phyloP scores from a whole-genome alignment of 179 eudicot species.

The Drosera spatulata region DNA sequence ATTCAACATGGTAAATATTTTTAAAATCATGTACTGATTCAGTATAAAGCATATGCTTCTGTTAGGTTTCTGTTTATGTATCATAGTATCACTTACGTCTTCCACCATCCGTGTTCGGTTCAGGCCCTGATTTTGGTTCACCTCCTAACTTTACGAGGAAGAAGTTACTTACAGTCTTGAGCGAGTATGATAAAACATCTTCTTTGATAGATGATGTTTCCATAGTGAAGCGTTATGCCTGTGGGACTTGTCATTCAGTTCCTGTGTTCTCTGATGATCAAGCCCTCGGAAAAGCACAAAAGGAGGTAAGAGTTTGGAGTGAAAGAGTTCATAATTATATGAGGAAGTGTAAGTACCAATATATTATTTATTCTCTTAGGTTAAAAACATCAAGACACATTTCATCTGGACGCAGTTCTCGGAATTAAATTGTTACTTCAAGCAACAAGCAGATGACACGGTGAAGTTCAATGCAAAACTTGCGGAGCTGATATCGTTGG shows the following conservation, averaged over 20 bases:
- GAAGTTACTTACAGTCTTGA: constrained; percentile 63
- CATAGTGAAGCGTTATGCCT: constrained; percentile 75
- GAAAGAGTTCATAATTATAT: background rate
- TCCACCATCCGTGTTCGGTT: constrained; percentile 7
- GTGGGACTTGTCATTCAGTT: constrained; percentile 70
- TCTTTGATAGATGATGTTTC: constrained; percentile 69
- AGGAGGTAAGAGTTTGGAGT: constrained; percentile 50
- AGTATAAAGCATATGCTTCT: background rate
- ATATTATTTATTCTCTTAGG: constrained; percentile 23
- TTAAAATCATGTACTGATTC: background rate
- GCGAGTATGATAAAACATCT: constrained; percentile 62
- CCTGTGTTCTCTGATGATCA: constrained; percentile 85
- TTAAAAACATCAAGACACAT: constrained; percentile 53
- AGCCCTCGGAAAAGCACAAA: constrained; percentile 62
- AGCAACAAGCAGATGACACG: constrained; percentile 56
- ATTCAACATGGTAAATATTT: constrained; percentile 48
- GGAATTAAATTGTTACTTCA: constrained; percentile 47
- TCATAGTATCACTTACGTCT: background rate
- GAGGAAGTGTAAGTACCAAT: background rate
- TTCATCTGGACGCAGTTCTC: constrained; percentile 80
- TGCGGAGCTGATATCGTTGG: constrained; percentile 68
- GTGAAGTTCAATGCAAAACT: constrained; percentile 42
- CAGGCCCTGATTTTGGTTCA: constrained; percentile 87
- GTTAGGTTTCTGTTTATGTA: background rate
- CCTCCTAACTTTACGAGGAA: constrained; percentile 54